A percentile compares a stretch with the other conserved stretches of the same genome.
Evolutionary conservation across 2,329 filamentous ascomycete species (phyloP).

Genomic region (Aspergillaceae sp.): DNA sequence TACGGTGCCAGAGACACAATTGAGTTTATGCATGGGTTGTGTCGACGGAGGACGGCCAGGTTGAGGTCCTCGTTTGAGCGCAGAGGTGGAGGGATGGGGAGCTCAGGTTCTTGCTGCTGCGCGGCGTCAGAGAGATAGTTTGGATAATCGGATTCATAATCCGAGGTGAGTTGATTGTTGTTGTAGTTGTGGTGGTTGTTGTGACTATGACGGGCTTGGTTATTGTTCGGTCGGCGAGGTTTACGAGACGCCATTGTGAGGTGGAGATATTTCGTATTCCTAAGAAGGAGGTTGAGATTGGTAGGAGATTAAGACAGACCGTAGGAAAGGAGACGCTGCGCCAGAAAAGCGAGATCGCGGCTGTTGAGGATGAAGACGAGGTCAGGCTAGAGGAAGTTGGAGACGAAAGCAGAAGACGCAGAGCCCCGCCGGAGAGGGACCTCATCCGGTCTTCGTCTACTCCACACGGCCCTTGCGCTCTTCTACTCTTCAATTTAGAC

Average conservation of each 20-base stretch:
- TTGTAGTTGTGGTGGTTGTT: slow-evolving; percentile 11
- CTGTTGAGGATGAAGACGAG: neutral
- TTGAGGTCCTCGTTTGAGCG: slow-evolving; percentile 82
- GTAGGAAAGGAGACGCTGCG: neutral
- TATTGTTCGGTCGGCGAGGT: slow-evolving; percentile 22
- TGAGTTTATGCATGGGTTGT: slow-evolving; percentile 62
- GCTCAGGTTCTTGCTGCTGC: slow-evolving; percentile 4
- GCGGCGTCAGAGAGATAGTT: slow-evolving; percentile 37
- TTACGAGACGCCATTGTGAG: slow-evolving; percentile 25
- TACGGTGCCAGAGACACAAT: slow-evolving; percentile 78
- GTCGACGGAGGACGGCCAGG: slow-evolving; percentile 70
- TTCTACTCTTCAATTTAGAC: neutral
- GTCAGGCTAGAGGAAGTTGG: neutral
- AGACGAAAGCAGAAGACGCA: slow-evolving; percentile 1
- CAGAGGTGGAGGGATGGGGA: slow-evolving; percentile 36
- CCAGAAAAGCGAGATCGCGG: neutral
- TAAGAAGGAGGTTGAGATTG: no score
- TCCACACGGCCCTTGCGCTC: no score
- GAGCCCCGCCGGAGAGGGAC: neutral
- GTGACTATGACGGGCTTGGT: slow-evolving; percentile 6
- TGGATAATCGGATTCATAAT: slow-evolving; percentile 59
- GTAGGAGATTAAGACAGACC: neutral
- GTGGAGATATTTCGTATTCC: neutral
- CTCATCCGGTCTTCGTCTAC: neutral
- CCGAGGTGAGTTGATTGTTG: slow-evolving; percentile 28